These are phyloP conservation scores for Dactylellina haptotyla DNA, from an alignment of 2,329 filamentous ascomycete genomes.

Conservation along the genomic window DNA sequence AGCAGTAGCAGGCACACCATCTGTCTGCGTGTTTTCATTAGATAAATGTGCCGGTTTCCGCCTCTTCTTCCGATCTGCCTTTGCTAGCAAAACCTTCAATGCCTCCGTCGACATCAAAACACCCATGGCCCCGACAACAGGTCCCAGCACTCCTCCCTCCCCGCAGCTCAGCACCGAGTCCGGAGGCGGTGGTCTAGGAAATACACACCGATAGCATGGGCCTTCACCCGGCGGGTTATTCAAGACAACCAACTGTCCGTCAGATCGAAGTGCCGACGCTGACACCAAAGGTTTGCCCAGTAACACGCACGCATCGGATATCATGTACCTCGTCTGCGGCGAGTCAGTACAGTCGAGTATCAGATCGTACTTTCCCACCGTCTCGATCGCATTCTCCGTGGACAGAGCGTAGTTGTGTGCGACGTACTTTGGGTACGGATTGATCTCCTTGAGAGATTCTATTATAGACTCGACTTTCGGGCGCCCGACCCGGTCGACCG, in stretches of 20 bases:
- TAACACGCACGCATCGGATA: constrained; percentile 88
- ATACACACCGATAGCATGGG: constrained; percentile 93
- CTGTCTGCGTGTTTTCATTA: constrained; percentile 55
- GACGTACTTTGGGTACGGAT: constrained; percentile 74
- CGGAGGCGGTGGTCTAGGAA: constrained; percentile 84
- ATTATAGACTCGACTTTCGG: constrained; percentile 83
- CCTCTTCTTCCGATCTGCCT: constrained; percentile 56
- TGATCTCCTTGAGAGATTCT: constrained; percentile 72
- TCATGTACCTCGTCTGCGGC: constrained; percentile 87
- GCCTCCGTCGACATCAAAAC: constrained; percentile 89
- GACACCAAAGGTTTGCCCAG: constrained; percentile 83
- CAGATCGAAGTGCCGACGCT: constrained; percentile 85
- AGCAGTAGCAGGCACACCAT: not conserved
- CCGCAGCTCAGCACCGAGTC: constrained; percentile 86
- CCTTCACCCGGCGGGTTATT: constrained; percentile 81
- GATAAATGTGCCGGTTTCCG: constrained; percentile 54
- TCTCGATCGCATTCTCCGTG: constrained; percentile 72
- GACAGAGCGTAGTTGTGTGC: constrained; percentile 73
- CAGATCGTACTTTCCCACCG: constrained; percentile 78
- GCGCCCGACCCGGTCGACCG: constrained; percentile 74
- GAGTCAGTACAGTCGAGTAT: constrained; percentile 96
- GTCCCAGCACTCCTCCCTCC: constrained; percentile 90
- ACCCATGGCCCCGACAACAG: constrained; percentile 92
- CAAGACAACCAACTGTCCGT: constrained; percentile 88
- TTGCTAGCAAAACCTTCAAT: constrained; percentile 77